Evolutionary conservation across 2,329 filamentous ascomycete genomes (phyloP), one percentile per base, ranked within the genome.

Genomic region (Chaetomiaceae sp.): DNA sequence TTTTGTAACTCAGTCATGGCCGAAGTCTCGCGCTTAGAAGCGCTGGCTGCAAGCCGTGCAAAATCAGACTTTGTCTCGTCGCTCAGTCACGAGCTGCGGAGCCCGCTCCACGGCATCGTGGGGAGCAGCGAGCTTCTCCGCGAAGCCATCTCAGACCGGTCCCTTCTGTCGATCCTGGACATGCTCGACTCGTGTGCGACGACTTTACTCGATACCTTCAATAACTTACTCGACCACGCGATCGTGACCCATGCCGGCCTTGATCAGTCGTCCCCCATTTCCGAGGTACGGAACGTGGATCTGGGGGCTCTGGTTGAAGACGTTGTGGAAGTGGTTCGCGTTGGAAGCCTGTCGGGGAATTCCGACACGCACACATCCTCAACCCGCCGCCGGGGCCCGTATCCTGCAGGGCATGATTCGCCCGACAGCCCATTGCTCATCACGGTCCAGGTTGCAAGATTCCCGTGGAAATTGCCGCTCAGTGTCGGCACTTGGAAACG

Each of bases 51-150:
- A 6, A 69, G 70, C 46, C 68, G 67, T 56, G 74, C 75, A 34
- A 79, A 80, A 62, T 74, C 74, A 0, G 77, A 80, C 52, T 78
- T 82, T 55, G 75, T 82, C 20, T 77, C 75, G 1, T 80, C 75
- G 7, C 75, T 82, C 40, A 79, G 75, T 21, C 79, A 83, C 62
- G 80, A 83, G 58, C 65, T 82, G 6, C 70, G 79, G 14, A 79
- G 74, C 3, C 79, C 80, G 2, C 67, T 83, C 1, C 79, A 82
- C 55, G 80, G 79, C 1, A 79, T 82, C 29, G 66, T 82, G 2
- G 77, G 75, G 0, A 80, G 67, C 58, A 73, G 73, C 4, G 75
- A 79, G 55, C 67, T 79, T 34, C 62, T 81, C 1, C 71, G 73
- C n/a, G 75, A 77, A 11, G 74, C 71, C 0, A 56, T 66, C 4